Evolutionary conservation across 2,329 filamentous ascomycete genomes (phyloP).

Genomic region (Stemphylium lycopersici): DNA sequence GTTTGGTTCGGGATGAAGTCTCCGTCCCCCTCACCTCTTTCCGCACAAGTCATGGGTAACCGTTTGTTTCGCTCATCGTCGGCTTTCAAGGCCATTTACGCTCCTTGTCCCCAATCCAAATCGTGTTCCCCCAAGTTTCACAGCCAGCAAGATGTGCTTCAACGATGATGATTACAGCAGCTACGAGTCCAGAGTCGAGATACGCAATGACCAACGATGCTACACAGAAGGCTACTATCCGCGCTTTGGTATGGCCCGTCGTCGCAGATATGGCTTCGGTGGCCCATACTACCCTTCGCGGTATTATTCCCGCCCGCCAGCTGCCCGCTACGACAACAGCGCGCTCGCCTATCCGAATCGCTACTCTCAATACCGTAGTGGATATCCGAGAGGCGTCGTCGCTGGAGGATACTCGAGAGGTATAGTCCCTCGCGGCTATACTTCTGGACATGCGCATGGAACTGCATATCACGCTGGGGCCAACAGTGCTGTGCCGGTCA

Average conservation of each 20-base stretch:
- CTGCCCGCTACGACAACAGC: conserved; percentile 11
- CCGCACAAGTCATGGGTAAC: conserved; percentile 1
- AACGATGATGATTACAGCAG: conserved; percentile 18
- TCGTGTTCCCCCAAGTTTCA: background rate
- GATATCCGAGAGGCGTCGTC: conserved; percentile 1
- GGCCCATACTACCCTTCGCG: conserved; percentile 36
- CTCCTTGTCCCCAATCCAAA: background rate
- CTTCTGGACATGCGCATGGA: conserved; percentile 20
- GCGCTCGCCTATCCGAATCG: conserved; percentile 12
- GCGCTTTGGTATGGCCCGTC: conserved; percentile 23
- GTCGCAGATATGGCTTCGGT: conserved; percentile 26
- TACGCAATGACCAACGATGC: conserved; percentile 20
- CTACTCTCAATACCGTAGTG: conserved; percentile 10
- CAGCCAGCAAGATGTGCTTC: conserved; percentile 33
- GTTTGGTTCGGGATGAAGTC: background rate
- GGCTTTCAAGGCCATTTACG: background rate
- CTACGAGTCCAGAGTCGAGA: conserved; percentile 23
- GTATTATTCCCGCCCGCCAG: conserved; percentile 32
- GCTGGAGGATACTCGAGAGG: conserved; percentile 6
- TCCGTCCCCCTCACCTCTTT: background rate
- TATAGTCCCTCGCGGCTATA: conserved; percentile 7
- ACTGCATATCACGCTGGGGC: conserved; percentile 21
- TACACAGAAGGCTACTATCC: conserved; percentile 15
- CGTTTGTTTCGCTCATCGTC: conserved; percentile 2
- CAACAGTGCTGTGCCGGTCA: conserved; percentile 26